Conservation (phyloP, 768 basidiomycete genomes). For the Leccinum rimulosum region DNA sequence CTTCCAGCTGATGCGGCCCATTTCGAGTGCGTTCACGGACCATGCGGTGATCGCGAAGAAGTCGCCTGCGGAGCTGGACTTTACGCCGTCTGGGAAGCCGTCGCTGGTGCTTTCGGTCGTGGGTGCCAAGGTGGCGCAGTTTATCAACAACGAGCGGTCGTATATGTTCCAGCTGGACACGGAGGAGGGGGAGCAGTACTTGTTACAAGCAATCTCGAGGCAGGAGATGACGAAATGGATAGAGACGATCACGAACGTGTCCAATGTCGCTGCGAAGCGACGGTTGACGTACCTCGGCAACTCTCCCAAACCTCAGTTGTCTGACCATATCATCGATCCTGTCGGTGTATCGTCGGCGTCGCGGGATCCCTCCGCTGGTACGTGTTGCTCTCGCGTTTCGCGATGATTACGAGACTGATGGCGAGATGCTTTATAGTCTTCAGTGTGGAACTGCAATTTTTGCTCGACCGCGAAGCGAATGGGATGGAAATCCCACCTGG, state of each 20-base stretch:
- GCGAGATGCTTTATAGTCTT: slow-evolving; percentile 46
- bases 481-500: slow-evolving; percentile 50
- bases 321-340: slow-evolving; percentile 70
- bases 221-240: slow-evolving; percentile 78
- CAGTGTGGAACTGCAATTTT: slow-evolving; percentile 69
- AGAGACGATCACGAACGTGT: slow-evolving; percentile 66
- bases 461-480: slow-evolving; percentile 63
- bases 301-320: slow-evolving; percentile 66
- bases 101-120: slow-evolving; percentile 71
- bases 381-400: slow-evolving; percentile 23
- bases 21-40: slow-evolving; percentile 80
- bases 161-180: slow-evolving; percentile 82
- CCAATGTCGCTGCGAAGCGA: slow-evolving; percentile 72
- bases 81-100: slow-evolving; percentile 68
- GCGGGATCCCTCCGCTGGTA: slow-evolving; percentile 75
- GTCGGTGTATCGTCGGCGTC: slow-evolving; percentile 47
- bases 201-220: slow-evolving; percentile 70
- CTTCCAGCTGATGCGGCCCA: slow-evolving; percentile 84
- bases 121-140: slow-evolving; percentile 66
- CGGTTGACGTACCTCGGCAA: slow-evolving; percentile 79
- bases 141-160: slow-evolving; percentile 78
- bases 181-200: slow-evolving; percentile 82
- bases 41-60: slow-evolving; percentile 50
- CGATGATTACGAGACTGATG: neutral
- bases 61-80: slow-evolving; percentile 74